Base-by-base conservation (phyloP, 352 stramenopile species). In the Phytophthora crassamura region DNA sequence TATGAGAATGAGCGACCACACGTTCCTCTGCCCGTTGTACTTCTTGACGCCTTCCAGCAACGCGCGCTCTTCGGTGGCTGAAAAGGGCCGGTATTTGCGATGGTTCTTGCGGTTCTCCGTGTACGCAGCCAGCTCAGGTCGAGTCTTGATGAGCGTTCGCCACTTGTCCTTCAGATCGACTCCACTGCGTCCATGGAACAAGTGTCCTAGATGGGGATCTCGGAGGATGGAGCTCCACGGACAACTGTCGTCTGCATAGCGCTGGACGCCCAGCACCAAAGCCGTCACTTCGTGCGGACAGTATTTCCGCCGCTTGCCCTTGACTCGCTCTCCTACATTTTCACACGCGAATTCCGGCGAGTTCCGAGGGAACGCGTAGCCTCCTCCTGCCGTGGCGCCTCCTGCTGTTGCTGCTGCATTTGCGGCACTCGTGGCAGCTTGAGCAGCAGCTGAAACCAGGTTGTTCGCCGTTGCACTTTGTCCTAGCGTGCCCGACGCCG, bases 81-180 rank as follows among this genome's bases (percentile, higher is more conserved):
- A 84, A 56, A 94, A 94, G 12, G 86, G 86, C 1, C 86, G 82
- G 48, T 94, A 94, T 59, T 94, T 94, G 52, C 86, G 84, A 55
- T 93, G 84, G 62, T 94, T 94, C 49, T 94, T 94, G n/a, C 86
- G 79, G 59, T 94, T 94, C 45, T 94, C 84, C 11, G 86, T 94
- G 69, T 94, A 94, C 41, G 75, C 64, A 11, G 84, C 78, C 5
- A 94, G 72, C 50, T 94, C 86, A 0, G 86, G 84, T 41, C 83
- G 74, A 3, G 82, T 91, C 67, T 94, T 94, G 63, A 94, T 94
- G 0, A 94, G 50, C 12, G 86, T 94, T 16, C 86, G 68, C 86
- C 86, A 94, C 53, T 94, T 94, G 62, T 94, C 86, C 64, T 94
- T 94, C 28, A 94, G 60, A 40, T 94, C 86, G 0, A 94, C 86